Evolutionary conservation across 2,329 filamentous ascomycete genomes (phyloP), one percentile per base, ranked within the genome.

Genomic region (Aspergillus phoenicis): DNA sequence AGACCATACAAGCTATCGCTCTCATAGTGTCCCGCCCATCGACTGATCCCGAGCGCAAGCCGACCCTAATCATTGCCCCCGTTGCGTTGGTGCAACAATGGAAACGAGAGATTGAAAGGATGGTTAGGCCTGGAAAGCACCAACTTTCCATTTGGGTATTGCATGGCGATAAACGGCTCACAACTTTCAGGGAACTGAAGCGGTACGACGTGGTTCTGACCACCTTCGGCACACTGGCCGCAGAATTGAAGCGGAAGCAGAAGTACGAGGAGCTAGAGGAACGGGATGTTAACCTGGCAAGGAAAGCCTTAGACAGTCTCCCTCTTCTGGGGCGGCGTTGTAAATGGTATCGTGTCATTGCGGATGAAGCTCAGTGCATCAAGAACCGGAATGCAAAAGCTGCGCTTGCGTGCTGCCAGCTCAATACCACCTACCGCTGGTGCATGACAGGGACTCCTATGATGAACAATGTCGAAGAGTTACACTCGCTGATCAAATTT

Each of bases 371-470:
- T 2, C 91, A 94, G 70, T 88, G 84, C 70, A 91, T 94, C 79
- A 94, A 94, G 78, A 94, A 93, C 70, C 84, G 84, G 60, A 81
- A 78, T 43, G 89, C 89, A 0, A 84, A 86, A 63, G 78, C 83
- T 5, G 84, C 89, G 1, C 81, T 82, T 64, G 90, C 86, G 4
- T 85, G 85, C 30, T 85, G 81, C 66, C 73, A 77, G 10, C 75
- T 95, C 15, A 77, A 84, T 62, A 80, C 89, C 13, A 80, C 78
- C 38, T 85, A 90, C 70, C 83, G 91, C 52, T 88, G 91, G 79
- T 92, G 89, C 70, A 84, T 94, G 74, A 91, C 89, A 36, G 91
- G 91, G 26, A 95, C 91, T 0, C 91, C 91, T 0, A 93, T 94
- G 89, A 95, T 95, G 89, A 97, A 97, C 68, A 87, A 84, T 11